Percentiles rank a stretch among this genome's conserved stretches.
Conservation (phyloP, 345 rosid species). For the Salix viminalis region DNA sequence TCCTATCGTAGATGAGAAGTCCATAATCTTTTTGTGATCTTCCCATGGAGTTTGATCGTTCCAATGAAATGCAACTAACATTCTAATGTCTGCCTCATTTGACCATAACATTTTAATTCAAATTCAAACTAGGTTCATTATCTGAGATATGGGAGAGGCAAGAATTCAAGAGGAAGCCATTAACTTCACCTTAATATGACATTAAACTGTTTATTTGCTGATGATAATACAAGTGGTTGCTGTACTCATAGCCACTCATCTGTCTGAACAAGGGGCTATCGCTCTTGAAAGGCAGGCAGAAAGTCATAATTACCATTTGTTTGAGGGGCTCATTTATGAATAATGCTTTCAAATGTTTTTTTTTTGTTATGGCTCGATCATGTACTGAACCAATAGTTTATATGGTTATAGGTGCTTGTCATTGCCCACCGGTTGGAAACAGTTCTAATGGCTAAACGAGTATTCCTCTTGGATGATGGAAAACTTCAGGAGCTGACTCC, state of each 20-base stretch:
- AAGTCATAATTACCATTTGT: neutral
- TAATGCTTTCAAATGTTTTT: too few relatives aligned
- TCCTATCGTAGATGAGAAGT: neutral
- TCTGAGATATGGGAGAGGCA: too few relatives aligned
- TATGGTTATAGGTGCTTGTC: conserved; percentile 55
- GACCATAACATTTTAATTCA: neutral
- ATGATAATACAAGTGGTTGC: neutral
- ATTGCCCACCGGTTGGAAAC: conserved; percentile 95
- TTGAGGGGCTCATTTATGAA: neutral
- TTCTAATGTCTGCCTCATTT: neutral
- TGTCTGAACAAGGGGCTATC: neutral
- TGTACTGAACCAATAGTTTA: neutral
- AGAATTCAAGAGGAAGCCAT: neutral
- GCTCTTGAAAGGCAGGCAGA: neutral
- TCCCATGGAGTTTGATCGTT: neutral
- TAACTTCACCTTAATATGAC: neutral
- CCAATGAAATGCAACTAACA: neutral
- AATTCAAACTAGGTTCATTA: neutral
- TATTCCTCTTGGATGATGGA: conserved; percentile 62
- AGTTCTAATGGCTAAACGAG: conserved; percentile 68
- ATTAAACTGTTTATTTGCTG: neutral
- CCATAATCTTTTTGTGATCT: neutral
- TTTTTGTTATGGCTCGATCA: neutral
- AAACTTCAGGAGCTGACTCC: conserved; percentile 62
- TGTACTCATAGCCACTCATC: neutral